A percentile compares a stretch with the other conserved stretches of the same genome.
These are phyloP conservation scores for Corchorus capsularis DNA, from an alignment of 345 rosid species.

Conservation along the genomic window DNA sequence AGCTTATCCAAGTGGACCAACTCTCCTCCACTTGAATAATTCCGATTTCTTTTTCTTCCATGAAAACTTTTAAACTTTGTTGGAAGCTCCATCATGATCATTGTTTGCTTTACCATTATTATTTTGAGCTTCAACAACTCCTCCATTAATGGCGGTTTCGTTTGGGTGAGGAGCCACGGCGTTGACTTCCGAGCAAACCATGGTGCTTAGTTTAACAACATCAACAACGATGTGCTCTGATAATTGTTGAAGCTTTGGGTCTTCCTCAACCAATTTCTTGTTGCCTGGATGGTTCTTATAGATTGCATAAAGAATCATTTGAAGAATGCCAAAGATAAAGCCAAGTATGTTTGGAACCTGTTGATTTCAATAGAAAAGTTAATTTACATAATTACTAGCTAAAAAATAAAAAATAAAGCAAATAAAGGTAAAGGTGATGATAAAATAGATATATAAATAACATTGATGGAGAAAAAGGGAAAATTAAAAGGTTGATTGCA, in stretches of 20 bases:
- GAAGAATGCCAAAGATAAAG: slow-evolving; percentile 66
- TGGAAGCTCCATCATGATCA: slow-evolving; percentile 26
- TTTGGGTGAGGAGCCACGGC: slow-evolving; percentile 38
- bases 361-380: not conserved
- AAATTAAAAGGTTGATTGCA: not conserved
- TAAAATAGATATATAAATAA: too few species aligned
- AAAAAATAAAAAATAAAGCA: not conserved
- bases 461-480: too few species aligned
- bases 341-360: slow-evolving; percentile 87
- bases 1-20: not conserved
- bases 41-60: not conserved
- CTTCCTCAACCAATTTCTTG: slow-evolving; percentile 41
- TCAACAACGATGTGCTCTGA: slow-evolving; percentile 56
- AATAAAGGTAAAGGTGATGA: not conserved
- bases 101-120: slow-evolving; percentile 19
- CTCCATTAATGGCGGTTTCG: slow-evolving; percentile 11
- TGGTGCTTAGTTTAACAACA: slow-evolving; percentile 40
- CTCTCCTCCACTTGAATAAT: not conserved
- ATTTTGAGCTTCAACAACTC: slow-evolving; percentile 28
- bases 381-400: not conserved
- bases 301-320: slow-evolving; percentile 73
- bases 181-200: slow-evolving; percentile 44
- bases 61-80: not conserved
- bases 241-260: slow-evolving; percentile 45
- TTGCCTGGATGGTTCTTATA: slow-evolving; percentile 61